Base-by-base conservation (phyloP, 257 asterid genomes). In the Salvia miltiorrhiza region DNA sequence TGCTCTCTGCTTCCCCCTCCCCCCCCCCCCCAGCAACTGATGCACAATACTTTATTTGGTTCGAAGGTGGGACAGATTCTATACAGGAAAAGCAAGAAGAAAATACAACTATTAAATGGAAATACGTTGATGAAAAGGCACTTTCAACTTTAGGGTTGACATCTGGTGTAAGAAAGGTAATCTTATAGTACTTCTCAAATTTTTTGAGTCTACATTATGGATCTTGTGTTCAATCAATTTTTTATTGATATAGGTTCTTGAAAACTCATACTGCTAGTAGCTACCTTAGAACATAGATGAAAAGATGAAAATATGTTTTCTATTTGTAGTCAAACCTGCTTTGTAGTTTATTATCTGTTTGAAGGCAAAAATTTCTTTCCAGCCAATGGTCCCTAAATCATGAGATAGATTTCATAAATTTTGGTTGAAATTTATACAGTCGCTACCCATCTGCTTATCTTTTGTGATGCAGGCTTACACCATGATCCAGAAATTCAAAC, bases 161-260 rank as follows among this genome's bases (percentile, higher is more conserved):
- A 73, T 90, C 99, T 65, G 96, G 96, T 53, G 97, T 93, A 48
- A 90, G 96, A 84, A 93, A 90, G 96, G 99, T 93, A 83, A 76
- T 8, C 43, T 67, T 8, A 53, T 61, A 5, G 35, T 41, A 17
- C 2, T 24, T 39, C 71, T 37, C 37, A 13, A 24, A 20, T 33
- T 40, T 43, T 56, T 58, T 56, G 20, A 20, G n/a, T 62, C 49
- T 30, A 67, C 8, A 21, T 23, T 35, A 35, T 44, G 2, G 45
- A 19, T 48, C 20, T 16, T n/a, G 49, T 65, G 54, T 52, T 59
- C 8, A 40, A 50, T 67, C 20, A 12, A 28, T 54, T 37, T 53
- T 32, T 50, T 43, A 20, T 54, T 55, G 37, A 39, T 17, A 54
- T 47, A 53, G 67, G 28, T 20, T 72, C 66, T 26, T 62, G 56